phyloP scores from a whole-genome alignment of 257 asterid genomes.

The Leptodermis oblonga region DNA sequence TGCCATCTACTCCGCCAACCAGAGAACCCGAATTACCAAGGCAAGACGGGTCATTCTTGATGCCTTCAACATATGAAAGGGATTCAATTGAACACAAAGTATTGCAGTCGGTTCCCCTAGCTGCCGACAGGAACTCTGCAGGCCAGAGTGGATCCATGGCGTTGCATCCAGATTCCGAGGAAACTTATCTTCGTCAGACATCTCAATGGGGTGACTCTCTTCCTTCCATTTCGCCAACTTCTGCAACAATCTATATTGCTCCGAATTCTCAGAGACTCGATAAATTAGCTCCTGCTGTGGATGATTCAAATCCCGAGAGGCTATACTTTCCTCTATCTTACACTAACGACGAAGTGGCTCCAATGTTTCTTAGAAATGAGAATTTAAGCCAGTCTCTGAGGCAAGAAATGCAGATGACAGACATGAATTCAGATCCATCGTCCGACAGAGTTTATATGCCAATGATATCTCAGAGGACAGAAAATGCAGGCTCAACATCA shows the following conservation, averaged over 20 bases:
- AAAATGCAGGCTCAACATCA: slow-evolving; percentile 18
- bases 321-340: slow-evolving; percentile 20
- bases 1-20: slow-evolving; percentile 25
- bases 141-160: slow-evolving; percentile 5
- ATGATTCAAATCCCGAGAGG: slow-evolving; percentile 8
- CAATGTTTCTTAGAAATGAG: slow-evolving; percentile 14
- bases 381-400: slow-evolving; percentile 9
- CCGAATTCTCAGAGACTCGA: slow-evolving; percentile 13
- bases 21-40: slow-evolving; percentile 22
- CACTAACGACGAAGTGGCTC: slow-evolving; percentile 14
- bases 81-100: slow-evolving; percentile 16
- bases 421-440: slow-evolving; percentile 13
- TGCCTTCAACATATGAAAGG: slow-evolving; percentile 19
- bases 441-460: slow-evolving; percentile 20
- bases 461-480: slow-evolving; percentile 17
- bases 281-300: slow-evolving; percentile 8
- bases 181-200: slow-evolving; percentile 11
- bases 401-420: slow-evolving; percentile 18
- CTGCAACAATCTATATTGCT: slow-evolving; percentile 7
- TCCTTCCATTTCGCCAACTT: slow-evolving; percentile 13
- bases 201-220: slow-evolving; percentile 19
- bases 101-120: slow-evolving; percentile 1
- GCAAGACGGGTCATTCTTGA: slow-evolving; percentile 14
- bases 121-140: not conserved
- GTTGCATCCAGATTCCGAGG: slow-evolving; percentile 22